Conservation (phyloP, 2,329 filamentous ascomycete species). For the Fusarium fracticaudum region DNA sequence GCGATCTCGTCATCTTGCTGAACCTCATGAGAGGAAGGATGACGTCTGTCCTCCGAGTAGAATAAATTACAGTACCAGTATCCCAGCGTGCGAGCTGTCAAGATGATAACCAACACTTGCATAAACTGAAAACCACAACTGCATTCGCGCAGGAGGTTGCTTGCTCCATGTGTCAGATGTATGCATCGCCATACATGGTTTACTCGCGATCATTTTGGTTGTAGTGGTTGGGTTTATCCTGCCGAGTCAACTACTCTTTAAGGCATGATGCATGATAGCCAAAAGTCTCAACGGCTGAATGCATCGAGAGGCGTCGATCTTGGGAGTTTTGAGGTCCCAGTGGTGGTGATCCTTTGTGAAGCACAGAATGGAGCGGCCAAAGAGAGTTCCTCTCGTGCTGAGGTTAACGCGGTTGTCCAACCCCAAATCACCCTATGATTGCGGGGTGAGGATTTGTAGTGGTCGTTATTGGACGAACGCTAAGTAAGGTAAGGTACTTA, state of each 20-base stretch:
- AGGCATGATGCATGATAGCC: constrained; percentile 22
- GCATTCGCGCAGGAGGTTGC: constrained; percentile 3
- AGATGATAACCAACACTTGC: constrained; percentile 16
- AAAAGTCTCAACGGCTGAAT: constrained; percentile 8
- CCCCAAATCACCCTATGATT: constrained; percentile 22
- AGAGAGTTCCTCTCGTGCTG: constrained; percentile 10
- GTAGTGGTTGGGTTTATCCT: constrained; percentile 21
- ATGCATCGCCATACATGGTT: constrained; percentile 1
- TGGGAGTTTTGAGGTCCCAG: constrained; percentile 12
- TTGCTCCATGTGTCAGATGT: constrained; percentile 10
- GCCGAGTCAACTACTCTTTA: constrained; percentile 11
- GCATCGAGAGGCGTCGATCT: constrained; percentile 30
- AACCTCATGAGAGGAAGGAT: constrained; percentile 40
- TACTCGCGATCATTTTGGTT: constrained; percentile 12
- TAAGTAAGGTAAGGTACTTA: not conserved
- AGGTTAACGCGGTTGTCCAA: constrained; percentile 33
- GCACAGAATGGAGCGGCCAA: constrained; percentile 2
- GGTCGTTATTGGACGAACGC: constrained; percentile 30
- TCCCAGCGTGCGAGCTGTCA: constrained; percentile 28
- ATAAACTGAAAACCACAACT: constrained; percentile 6
- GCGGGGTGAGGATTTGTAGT: constrained; percentile 24
- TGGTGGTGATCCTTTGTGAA: constrained; percentile 12
- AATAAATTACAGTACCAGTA: constrained; percentile 40
- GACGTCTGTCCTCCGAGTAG: constrained; percentile 41
- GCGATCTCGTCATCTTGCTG: constrained; percentile 40